Evolutionary conservation across 139 green algal species (phyloP), one percentile per base, ranked within the genome.

Genomic region (Chlamydomonas incerta): DNA sequence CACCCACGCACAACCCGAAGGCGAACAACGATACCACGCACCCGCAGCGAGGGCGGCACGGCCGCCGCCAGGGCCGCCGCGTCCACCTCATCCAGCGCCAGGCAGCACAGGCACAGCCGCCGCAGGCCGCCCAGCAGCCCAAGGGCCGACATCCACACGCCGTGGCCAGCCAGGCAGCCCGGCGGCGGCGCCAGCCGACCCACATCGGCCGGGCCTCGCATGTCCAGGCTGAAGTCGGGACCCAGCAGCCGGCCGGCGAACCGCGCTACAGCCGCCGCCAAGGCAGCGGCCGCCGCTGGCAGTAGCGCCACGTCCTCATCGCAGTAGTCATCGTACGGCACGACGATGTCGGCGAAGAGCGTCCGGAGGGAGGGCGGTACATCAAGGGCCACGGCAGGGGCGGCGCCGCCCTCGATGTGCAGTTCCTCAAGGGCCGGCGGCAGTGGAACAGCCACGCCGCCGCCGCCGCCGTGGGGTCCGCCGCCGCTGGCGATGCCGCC

Each of bases 71-170:
- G 46, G 47, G 46, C 35, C 47, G 72, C 46, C 29, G 41, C 72
- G 50, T 79, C 72, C 46, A 29, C 72, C 46, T 46, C 72, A 3
- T 79, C 72, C 11, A 79, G 15, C 28, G 28, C 28, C 47, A 79
- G 29, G 9, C 46, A 47, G 29, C 13, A 23, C 29, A 79, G 29
- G 28, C 14, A 15, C 72, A 79, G 47, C 47, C 29, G 28, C 72
- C 72, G 46, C 72, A 79, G 72, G 29, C 72, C 72, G 20, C 21
- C 28, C 10, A 79, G 47, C 72, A 79, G 46, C 47, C 72, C 72
- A 29, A 79, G 47, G 10, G 47, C 13, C 8, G 21, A 47, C 47
- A 79, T 24, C 72, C 72, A 79, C 47, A 79, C 29, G 15, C 72
- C 72, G 47, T 79, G 72, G 1, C 72, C 72, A 0, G 26, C 72